These are phyloP conservation scores for Binderoboletus segoi DNA, from an alignment of 1,284 basidiomycete genomes.

Conservation along the genomic window DNA sequence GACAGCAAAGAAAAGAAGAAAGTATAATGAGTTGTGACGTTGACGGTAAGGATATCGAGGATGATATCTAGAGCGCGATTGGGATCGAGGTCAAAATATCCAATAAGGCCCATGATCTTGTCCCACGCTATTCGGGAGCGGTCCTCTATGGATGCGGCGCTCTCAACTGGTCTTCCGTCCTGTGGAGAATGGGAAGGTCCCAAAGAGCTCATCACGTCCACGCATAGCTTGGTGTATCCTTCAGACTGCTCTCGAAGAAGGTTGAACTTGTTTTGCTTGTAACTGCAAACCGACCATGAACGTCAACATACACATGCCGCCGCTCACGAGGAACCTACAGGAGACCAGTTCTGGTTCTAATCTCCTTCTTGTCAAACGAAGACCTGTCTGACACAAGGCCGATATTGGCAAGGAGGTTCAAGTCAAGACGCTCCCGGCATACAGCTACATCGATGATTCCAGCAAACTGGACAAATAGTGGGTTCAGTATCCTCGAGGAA, in stretches of 20 bases:
- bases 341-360: slow-evolving; percentile 73
- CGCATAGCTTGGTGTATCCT: slow-evolving; percentile 91
- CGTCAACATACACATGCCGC: slow-evolving; percentile 7
- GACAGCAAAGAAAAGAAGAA: slow-evolving; percentile 90
- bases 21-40: slow-evolving; percentile 82
- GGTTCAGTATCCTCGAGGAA: slow-evolving; percentile 1
- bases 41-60: slow-evolving; percentile 85
- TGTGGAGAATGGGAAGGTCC: slow-evolving; percentile 69
- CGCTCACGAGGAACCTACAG: slow-evolving; percentile 57
- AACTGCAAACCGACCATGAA: slow-evolving; percentile 50
- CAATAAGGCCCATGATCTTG: slow-evolving; percentile 85
- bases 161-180: slow-evolving; percentile 65
- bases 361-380: slow-evolving; percentile 72
- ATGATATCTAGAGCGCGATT: slow-evolving; percentile 93
- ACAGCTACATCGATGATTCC: slow-evolving; percentile 58
- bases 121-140: slow-evolving; percentile 82
- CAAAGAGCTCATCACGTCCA: slow-evolving; percentile 80
- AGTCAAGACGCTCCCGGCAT: slow-evolving; percentile 75
- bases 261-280: slow-evolving; percentile 99
- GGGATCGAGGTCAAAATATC: slow-evolving; percentile 96
- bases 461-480: slow-evolving; percentile 18
- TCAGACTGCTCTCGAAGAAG: slow-evolving; percentile 96
- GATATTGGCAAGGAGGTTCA: slow-evolving; percentile 57
- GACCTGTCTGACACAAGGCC: slow-evolving; percentile 66
- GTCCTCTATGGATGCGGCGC: slow-evolving; percentile 54